Evolutionary conservation across 164 flowering plant genomes (phyloP).

Genomic region (Taxillus chinensis): DNA sequence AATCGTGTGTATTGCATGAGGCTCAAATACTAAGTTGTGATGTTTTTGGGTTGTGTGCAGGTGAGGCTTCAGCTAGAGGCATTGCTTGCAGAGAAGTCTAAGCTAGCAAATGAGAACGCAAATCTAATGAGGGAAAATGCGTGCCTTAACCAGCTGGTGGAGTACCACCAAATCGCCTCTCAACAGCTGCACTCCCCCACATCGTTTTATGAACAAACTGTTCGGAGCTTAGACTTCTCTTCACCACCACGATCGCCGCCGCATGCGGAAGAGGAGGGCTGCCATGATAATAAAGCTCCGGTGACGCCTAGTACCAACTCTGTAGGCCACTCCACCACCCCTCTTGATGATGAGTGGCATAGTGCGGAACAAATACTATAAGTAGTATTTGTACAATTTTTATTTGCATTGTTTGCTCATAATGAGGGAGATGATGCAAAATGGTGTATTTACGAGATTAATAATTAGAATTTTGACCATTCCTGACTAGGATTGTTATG

Average conservation of each 20-base stretch:
- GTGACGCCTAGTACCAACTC: conserved; percentile 15
- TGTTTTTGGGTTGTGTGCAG: conserved; percentile 20
- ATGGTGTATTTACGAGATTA: no score
- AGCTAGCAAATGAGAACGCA: conserved; percentile 81
- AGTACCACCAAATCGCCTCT: conserved; percentile 74
- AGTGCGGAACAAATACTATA: conserved; percentile 2
- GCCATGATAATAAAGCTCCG: conserved; percentile 10
- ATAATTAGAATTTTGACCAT: no score
- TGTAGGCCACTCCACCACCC: conserved; percentile 20
- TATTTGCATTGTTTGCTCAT: no score
- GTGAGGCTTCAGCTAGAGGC: conserved; percentile 96
- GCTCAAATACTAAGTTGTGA: no score
- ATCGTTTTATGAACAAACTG: not conserved
- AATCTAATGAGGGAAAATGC: conserved; percentile 72
- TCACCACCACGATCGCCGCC: conserved; percentile 35
- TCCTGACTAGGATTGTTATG: no score
- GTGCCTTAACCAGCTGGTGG: conserved; percentile 82
- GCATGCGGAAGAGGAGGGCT: conserved; percentile 17
- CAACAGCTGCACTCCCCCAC: conserved; percentile 45
- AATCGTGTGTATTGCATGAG: no score
- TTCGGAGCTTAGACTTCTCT: conserved; percentile 55
- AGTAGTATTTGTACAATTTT: no score
- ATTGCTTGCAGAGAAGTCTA: conserved; percentile 78
- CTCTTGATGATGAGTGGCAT: conserved; percentile 15
- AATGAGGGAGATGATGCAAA: no score